Percentiles rank a stretch among this genome's conserved stretches.
Evolutionary conservation across 805 yeast genomes (phyloP).

Genomic region (Huiozyma sinensis): DNA sequence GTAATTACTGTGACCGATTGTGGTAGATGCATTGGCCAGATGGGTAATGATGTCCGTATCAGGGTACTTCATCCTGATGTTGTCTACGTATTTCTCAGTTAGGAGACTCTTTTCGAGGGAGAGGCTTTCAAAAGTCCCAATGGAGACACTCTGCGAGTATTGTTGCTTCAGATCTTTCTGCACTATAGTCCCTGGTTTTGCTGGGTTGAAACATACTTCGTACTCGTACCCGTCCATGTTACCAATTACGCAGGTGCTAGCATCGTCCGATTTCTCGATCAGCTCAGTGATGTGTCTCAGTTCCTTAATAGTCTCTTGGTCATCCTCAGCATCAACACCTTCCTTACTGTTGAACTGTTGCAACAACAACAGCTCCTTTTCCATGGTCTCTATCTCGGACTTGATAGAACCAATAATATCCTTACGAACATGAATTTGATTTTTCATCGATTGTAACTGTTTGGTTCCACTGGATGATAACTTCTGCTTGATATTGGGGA

Average conservation of each 20-base stretch:
- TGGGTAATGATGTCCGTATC: slow-evolving; percentile 19
- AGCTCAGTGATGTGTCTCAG: slow-evolving; percentile 6
- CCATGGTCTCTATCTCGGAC: background rate
- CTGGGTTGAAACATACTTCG: slow-evolving; percentile 14
- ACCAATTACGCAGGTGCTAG: slow-evolving; percentile 8
- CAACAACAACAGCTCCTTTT: slow-evolving; percentile 1
- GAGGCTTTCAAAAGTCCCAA: slow-evolving; percentile 14
- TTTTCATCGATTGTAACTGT: slow-evolving; percentile 5
- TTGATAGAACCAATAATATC: slow-evolving; percentile 1
- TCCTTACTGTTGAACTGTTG: slow-evolving; percentile 1
- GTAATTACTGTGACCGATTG: slow-evolving; percentile 10
- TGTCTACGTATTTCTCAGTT: slow-evolving; percentile 12
- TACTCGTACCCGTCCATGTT: slow-evolving; percentile 12
- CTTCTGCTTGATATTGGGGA: background rate
- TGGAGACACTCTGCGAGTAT: slow-evolving; percentile 14
- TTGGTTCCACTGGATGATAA: background rate
- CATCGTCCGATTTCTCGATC: slow-evolving; percentile 5
- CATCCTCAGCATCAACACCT: background rate
- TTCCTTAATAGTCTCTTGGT: background rate
- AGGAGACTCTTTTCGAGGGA: slow-evolving; percentile 10
- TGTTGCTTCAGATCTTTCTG: slow-evolving; percentile 18
- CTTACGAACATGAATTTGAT: slow-evolving; percentile 8
- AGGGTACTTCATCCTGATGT: slow-evolving; percentile 15
- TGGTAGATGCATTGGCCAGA: slow-evolving; percentile 14
- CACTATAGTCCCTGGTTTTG: slow-evolving; percentile 9